A percentile compares a stretch with the other conserved stretches of the same genome.
These are phyloP conservation scores for Kokia cookei DNA, from an alignment of 441 rosid species.

Conservation along the genomic window DNA sequence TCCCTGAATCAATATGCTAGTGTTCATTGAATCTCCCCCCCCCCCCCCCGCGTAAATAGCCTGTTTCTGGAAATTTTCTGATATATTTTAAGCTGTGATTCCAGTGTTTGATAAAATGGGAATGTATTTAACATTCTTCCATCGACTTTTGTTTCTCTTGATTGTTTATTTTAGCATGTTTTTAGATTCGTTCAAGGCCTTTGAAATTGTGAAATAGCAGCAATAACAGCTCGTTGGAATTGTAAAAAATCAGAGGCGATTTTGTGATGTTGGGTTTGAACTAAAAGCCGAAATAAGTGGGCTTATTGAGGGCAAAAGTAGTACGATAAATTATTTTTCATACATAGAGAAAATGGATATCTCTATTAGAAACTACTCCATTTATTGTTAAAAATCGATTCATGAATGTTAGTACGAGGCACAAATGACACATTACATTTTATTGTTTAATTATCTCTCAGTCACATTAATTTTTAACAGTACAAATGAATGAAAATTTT, in stretches of 20 bases:
- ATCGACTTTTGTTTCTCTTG: background rate
- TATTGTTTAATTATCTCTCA: accelerated
- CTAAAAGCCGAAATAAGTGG: background rate
- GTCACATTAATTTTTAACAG: no score
- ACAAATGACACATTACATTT: accelerated
- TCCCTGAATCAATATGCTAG: background rate
- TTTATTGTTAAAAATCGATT: no score
- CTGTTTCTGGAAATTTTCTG: background rate
- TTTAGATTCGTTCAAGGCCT: background rate
- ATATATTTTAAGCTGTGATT: background rate
- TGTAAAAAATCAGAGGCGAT: background rate
- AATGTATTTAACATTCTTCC: background rate
- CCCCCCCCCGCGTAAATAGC: no score
- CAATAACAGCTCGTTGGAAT: background rate
- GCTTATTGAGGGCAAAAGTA: background rate
- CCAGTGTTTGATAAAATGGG: background rate
- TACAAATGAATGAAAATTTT: no score
- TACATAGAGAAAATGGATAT: no score
- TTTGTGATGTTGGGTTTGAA: background rate
- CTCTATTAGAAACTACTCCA: no score
- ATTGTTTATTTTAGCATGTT: background rate
- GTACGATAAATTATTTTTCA: no score
- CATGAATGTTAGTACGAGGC: no score
- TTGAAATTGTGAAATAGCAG: background rate
- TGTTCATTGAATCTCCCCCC: background rate